These are phyloP conservation scores for Phytophthora capsici DNA, from an alignment of 352 stramenopile species.

Conservation along the genomic window DNA sequence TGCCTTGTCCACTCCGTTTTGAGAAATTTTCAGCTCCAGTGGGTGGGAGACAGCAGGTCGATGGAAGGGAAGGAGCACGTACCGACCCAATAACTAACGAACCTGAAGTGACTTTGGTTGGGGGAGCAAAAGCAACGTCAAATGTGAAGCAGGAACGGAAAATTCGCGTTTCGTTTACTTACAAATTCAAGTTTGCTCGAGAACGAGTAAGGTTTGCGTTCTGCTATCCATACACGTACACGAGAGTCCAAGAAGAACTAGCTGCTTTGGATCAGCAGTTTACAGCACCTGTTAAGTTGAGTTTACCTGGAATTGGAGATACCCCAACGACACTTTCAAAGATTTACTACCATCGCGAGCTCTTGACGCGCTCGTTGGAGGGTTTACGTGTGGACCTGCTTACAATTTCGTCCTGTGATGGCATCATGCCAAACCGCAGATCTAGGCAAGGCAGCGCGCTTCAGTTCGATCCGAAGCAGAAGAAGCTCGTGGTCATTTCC, in stretches of 20 bases:
- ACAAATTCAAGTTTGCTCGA: conserved; percentile 56
- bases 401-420: conserved; percentile 83
- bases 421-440: conserved; percentile 24
- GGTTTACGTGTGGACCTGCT: conserved; percentile 77
- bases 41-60: conserved; percentile 47
- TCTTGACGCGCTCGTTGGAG: conserved; percentile 71
- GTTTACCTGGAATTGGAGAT: background rate
- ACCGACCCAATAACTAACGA: conserved; percentile 39
- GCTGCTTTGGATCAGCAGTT: conserved; percentile 42
- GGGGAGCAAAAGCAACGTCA: background rate
- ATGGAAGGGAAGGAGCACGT: conserved; percentile 31
- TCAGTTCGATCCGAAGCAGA: conserved; percentile 33
- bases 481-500: conserved; percentile 76
- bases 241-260: conserved; percentile 59
- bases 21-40: conserved; percentile 40
- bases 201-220: conserved; percentile 84
- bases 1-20: conserved; percentile 46
- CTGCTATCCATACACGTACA: conserved; percentile 87
- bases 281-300: background rate
- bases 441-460: conserved; percentile 36
- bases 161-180: conserved; percentile 66
- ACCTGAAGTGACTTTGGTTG: conserved; percentile 2
- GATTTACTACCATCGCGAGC: conserved; percentile 85
- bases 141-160: conserved; percentile 41
- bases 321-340: conserved; percentile 21